Conservation (phyloP, 2,329 filamentous ascomycete genomes). For the Neurospora crassa region DNA sequence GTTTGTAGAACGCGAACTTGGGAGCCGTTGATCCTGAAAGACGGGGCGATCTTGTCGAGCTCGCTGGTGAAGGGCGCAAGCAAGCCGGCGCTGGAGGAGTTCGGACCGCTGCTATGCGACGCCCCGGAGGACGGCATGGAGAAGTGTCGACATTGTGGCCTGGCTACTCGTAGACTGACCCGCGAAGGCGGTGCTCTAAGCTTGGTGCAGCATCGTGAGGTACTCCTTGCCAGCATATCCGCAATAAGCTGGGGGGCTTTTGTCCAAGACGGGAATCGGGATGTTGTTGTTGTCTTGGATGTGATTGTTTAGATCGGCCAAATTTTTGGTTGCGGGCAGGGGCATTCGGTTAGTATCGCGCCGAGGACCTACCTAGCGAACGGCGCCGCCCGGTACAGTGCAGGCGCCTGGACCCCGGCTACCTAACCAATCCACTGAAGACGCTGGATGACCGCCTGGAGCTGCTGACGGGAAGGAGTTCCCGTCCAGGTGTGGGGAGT, state of each 20-base stretch:
- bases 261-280: neutral
- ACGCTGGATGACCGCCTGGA: neutral
- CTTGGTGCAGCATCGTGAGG: constrained; percentile 17
- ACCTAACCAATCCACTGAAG: neutral
- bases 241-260: constrained; percentile 1
- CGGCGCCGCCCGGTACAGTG: neutral
- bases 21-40: constrained; percentile 74
- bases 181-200: constrained; percentile 12
- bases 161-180: constrained; percentile 19
- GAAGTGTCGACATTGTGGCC: constrained; percentile 31
- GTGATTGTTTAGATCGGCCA: neutral
- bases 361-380: neutral
- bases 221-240: constrained; percentile 21
- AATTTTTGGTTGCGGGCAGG: constrained; percentile 3
- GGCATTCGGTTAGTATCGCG: neutral
- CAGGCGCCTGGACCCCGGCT: constrained; percentile 1
- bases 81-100: constrained; percentile 28
- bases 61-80: constrained; percentile 54
- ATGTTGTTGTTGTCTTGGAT: neutral
- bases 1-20: constrained; percentile 71
- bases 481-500: neutral
- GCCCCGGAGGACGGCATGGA: constrained; percentile 26
- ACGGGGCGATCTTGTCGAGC: constrained; percentile 81
- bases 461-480: neutral
- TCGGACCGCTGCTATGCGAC: constrained; percentile 13